These are phyloP conservation scores for Chrysanthemum seticuspe DNA, from an alignment of 129 eudicot genomes.

Conservation along the genomic window DNA sequence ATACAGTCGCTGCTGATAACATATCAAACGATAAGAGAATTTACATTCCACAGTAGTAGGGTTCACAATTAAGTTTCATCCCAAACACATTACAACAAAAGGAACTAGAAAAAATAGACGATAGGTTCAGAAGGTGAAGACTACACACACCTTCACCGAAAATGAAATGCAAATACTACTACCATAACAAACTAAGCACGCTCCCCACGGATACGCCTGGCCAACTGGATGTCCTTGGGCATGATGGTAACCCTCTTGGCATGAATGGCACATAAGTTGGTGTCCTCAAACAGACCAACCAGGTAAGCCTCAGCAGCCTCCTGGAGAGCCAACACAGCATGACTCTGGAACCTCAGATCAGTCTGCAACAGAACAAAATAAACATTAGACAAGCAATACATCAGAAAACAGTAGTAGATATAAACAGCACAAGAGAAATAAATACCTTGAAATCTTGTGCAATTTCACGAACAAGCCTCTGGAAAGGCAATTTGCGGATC, in stretches of 20 bases:
- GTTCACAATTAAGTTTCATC: constrained; percentile 13
- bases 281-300: constrained; percentile 80
- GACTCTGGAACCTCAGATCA: constrained; percentile 92
- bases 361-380: constrained; percentile 39
- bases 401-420: not conserved
- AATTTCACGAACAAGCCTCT: constrained; percentile 91
- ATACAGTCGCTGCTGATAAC: not conserved
- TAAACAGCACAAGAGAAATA: not conserved
- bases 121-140: constrained; percentile 5
- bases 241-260: constrained; percentile 94
- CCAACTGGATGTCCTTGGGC: constrained; percentile 95
- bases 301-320: constrained; percentile 88
- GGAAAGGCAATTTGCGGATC: constrained; percentile 90
- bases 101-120: constrained; percentile 8
- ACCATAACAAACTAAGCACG: constrained; percentile 57
- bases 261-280: constrained; percentile 84
- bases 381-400: not conserved
- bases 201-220: constrained; percentile 91
- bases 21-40: constrained; percentile 12
- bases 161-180: not conserved
- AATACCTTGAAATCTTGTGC: constrained; percentile 85
- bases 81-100: constrained; percentile 17
- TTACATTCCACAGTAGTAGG: constrained; percentile 26
- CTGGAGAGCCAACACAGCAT: constrained; percentile 84
- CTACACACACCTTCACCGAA: constrained; percentile 4